phyloP scores from a whole-genome alignment of 495 filamentous ascomycete species.

The Durotheca rogersii region DNA sequence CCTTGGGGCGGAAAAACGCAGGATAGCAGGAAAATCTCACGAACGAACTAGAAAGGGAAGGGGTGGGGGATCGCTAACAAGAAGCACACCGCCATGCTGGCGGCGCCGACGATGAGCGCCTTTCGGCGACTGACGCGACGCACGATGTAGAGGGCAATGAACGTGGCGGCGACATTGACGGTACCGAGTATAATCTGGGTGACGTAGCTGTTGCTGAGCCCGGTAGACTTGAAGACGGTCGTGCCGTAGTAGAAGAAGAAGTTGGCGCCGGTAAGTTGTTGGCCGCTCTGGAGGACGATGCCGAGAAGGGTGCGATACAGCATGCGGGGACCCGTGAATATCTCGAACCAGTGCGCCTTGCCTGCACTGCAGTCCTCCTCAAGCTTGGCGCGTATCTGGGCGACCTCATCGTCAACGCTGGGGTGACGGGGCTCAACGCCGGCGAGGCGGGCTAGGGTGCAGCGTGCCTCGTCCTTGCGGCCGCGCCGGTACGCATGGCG shows the following conservation, averaged over 20 bases:
- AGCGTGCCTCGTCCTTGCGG: conserved; percentile 62
- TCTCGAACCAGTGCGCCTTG: conserved; percentile 61
- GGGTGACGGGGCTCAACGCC: conserved; percentile 65
- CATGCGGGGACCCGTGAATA: conserved; percentile 73
- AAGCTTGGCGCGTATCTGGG: conserved; percentile 70
- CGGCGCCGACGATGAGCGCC: conserved; percentile 63
- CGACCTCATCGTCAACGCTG: conserved; percentile 67
- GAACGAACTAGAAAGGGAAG: too few species aligned
- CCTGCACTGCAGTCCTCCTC: conserved; percentile 60
- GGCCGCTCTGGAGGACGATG: conserved; percentile 67
- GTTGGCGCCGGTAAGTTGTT: conserved; percentile 62
- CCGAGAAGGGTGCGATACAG: conserved; percentile 69
- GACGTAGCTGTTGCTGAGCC: conserved; percentile 62
- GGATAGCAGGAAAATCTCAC: conserved; percentile 51
- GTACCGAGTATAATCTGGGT: conserved; percentile 68
- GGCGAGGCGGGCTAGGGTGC: conserved; percentile 69
- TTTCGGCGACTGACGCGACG: conserved; percentile 68
- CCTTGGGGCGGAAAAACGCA: conserved; percentile 52
- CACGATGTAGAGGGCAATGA: conserved; percentile 67
- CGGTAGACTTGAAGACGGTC: conserved; percentile 63
- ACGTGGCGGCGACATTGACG: conserved; percentile 68
- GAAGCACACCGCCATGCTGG: conserved; percentile 69
- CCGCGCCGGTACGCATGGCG: conserved; percentile 68
- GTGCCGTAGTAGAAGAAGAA: conserved; percentile 60
- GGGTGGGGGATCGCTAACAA: too few species aligned